Conservation (phyloP, 495 filamentous ascomycete species). For the Penicillium ochrochloron region DNA sequence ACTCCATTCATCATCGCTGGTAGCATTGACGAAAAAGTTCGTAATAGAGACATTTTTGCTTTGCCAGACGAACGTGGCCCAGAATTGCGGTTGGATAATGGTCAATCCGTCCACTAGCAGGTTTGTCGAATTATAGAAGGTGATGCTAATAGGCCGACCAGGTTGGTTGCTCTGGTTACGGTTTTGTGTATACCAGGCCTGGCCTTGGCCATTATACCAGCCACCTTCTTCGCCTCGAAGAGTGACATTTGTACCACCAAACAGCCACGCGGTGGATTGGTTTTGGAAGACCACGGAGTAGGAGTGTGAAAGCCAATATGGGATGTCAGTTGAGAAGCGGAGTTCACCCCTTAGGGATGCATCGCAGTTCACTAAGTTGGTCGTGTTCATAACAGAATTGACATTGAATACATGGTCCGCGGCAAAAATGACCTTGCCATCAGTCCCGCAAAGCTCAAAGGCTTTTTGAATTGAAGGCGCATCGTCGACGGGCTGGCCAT, state of each 20-base stretch:
- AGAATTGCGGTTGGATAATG: constrained; percentile 53
- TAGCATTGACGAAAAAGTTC: constrained; percentile 51
- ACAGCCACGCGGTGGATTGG: constrained; percentile 53
- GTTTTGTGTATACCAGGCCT: constrained; percentile 48
- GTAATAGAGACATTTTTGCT: constrained; percentile 41
- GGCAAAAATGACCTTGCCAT: constrained; percentile 46
- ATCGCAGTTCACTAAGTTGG: constrained; percentile 45
- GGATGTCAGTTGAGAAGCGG: constrained; percentile 46
- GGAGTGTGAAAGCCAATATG: constrained; percentile 51
- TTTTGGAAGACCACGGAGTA: constrained; percentile 51
- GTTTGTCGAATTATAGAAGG: constrained; percentile 42
- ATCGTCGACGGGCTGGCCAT: constrained; percentile 36
- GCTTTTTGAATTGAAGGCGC: constrained; percentile 47
- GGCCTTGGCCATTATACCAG: constrained; percentile 53
- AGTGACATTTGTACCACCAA: constrained; percentile 46
- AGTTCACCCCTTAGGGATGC: constrained; percentile 43
- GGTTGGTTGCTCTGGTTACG: constrained; percentile 44
- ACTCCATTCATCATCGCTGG: constrained; percentile 35
- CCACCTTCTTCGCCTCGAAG: constrained; percentile 42
- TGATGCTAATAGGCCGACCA: constrained; percentile 49
- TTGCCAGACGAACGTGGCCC: constrained; percentile 45
- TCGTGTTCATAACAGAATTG: constrained; percentile 50
- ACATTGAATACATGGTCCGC: constrained; percentile 42
- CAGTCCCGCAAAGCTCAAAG: constrained; percentile 43
- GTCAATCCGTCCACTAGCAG: constrained; percentile 35